Conservation (phyloP, 306 rosid genomes). For the Cucumis melo region DNA sequence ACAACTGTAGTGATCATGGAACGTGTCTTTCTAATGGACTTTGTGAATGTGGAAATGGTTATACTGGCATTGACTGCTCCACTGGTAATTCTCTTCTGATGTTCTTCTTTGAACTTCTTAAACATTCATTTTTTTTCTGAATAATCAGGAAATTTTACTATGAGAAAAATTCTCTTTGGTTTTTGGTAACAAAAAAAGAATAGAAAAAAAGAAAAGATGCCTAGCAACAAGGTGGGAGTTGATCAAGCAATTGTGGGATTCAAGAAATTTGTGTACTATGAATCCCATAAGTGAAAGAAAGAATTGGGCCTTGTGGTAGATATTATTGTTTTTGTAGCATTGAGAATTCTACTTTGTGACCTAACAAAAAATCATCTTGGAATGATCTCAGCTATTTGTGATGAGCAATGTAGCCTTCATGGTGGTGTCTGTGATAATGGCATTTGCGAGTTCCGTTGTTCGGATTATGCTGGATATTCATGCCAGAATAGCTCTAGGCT, state of each 20-base stretch:
- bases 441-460: slow-evolving; percentile 92
- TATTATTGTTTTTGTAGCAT: neutral
- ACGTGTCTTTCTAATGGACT: slow-evolving; percentile 69
- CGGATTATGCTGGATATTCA: slow-evolving; percentile 93
- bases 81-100: slow-evolving; percentile 37
- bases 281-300: neutral
- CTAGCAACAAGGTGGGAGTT: neutral
- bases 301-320: neutral
- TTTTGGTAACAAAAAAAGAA: neutral
- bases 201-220: neutral
- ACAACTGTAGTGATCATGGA: slow-evolving; percentile 61
- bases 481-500: slow-evolving; percentile 90
- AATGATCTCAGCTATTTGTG: slow-evolving; percentile 72
- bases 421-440: slow-evolving; percentile 99
- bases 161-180: neutral
- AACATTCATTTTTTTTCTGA: neutral
- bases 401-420: slow-evolving; percentile 96
- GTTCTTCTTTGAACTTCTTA: neutral
- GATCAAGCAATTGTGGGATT: neutral
- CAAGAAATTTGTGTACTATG: neutral
- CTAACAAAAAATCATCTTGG: neutral
- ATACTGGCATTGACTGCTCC: slow-evolving; percentile 84
- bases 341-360: neutral
- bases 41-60: slow-evolving; percentile 72
- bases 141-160: neutral